Evolutionary conservation across 106 monocot genomes (phyloP).

Genomic region (Ottelia alismoides): DNA sequence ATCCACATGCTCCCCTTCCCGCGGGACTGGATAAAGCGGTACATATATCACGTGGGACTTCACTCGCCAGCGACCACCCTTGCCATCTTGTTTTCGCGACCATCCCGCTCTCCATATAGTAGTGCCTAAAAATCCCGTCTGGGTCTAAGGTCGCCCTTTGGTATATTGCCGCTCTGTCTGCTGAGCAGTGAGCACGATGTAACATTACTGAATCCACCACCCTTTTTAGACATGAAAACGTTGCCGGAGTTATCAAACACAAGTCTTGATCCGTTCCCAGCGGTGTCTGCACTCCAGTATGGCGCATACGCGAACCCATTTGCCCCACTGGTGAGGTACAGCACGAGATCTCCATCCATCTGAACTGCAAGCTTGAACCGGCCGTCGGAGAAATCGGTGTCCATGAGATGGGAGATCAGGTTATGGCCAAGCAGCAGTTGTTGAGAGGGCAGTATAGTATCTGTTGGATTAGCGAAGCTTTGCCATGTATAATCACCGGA

Average conservation of each 20-base stretch:
- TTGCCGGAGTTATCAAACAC: neutral
- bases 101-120: neutral
- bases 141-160: constrained; percentile 4
- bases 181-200: too few relatives aligned
- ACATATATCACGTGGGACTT: neutral
- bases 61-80: neutral
- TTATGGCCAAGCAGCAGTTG: neutral
- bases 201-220: neutral
- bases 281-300: neutral
- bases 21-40: neutral
- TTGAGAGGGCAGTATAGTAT: constrained; percentile 1
- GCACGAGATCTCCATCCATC: neutral
- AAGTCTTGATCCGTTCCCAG: neutral
- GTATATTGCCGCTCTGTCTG: neutral
- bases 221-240: neutral
- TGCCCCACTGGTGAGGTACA: neutral
- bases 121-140: constrained; percentile 2
- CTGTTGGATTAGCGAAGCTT: constrained; percentile 1
- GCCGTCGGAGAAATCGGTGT: neutral
- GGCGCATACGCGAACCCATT: neutral
- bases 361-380: neutral
- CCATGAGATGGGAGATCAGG: neutral
- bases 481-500: neutral
- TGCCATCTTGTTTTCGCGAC: neutral
- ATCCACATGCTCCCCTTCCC: constrained; percentile 1